Evolutionary conservation across 2,329 filamentous ascomycete species (phyloP), one percentile per base, ranked within the genome.

Genomic region (Rhynchosporium agropyri): DNA sequence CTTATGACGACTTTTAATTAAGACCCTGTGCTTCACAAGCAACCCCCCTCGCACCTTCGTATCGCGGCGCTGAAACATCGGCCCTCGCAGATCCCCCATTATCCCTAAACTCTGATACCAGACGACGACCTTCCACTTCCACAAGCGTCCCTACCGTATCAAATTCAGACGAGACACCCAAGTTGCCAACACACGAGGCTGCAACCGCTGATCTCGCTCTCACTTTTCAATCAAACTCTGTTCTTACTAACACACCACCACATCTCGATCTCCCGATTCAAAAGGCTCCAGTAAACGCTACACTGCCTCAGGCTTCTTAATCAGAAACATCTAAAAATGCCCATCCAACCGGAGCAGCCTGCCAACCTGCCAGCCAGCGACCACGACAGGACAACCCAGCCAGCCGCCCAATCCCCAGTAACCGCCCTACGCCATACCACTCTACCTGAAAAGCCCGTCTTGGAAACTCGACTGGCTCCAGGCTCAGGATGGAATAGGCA

Each of bases 341-440:
- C 59, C 59, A 64, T 61, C 58, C 20, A 28, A 20, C 43, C 40
- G 40, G 13, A 43, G 13, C 40, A 43, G 10, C 40, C 20, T 20
- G 20, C 20, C 20, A 43, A 15, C 40, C 12, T 4, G 10, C 13
- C 13, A 45, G 33, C 33, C 42, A n/a, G 42, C 42, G 55, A 51
- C 54, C 43, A 55, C 45, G 29, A 49, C 55, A 31, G 45, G 33
- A 26, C 48, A 28, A 20, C 20, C 20, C 15, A 51, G 43, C 45
- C 38, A 42, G 29, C 54, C 42, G 28, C 57, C 68, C 65, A 64
- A 68, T 70, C 67, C 68, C 53, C 26, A 53, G 7, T 62, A 68
- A 28, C 50, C 66, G 65, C 68, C 65, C 63, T 64, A 65, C 67
- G 63, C 68, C 66, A 60, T 58, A 63, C 45, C 40, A 55, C 60